Evolutionary conservation across 2,329 filamentous ascomycete species (phyloP), one percentile per base, ranked within the genome.

Genomic region (Ascochyta viciae-villosae): DNA sequence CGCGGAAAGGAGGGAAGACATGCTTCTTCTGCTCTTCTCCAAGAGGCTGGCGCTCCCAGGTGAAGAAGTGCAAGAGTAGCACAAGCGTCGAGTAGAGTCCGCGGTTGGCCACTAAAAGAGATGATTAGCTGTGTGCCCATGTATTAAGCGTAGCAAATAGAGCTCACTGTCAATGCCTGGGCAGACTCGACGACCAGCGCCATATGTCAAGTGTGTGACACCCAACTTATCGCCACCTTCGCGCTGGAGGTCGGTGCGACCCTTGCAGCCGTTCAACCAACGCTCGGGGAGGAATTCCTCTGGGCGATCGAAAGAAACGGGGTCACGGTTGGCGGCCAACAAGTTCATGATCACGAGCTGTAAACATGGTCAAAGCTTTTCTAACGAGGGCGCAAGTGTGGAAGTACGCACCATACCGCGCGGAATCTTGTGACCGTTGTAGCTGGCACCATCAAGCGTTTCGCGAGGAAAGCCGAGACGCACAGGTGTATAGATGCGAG

Each of bases 1-100:
- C 58, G 24, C 58, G 58, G 45, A 61, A 61, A 16, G 56, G 56
- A 83, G 61, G 54, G 39, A 62, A 57, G 40, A 62, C 53, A 26
- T 49, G 52, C 50, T 60, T 61, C 59, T 48, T 63, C 48, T 62
- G 44, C 42, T 60, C 48, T 4, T 60, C 58, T 1, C 31, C 56
- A 13, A 61, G 58, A 3, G 58, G 58, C 31, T 61, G 58, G 13
- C 58, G 58, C 41, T 61, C 58, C 58, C 56, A 61, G 35, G 56
- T 61, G 46, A 61, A 61, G 45, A 61, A 61, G 35, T 61, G 56
- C 45, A 61, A 40, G 23, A 61, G 58, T 13, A 61, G 58, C 31
- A 61, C 58, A 35, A 61, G 56, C 9, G 55, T 51, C 31, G 58
- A 61, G 47, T 61, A 61, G 27, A 61, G 56, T 35, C 58, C 50